Percentiles rank a stretch among this genome's conserved stretches.
Conservation (phyloP, 1,284 basidiomycete species). For the Vanrija sp. region DNA sequence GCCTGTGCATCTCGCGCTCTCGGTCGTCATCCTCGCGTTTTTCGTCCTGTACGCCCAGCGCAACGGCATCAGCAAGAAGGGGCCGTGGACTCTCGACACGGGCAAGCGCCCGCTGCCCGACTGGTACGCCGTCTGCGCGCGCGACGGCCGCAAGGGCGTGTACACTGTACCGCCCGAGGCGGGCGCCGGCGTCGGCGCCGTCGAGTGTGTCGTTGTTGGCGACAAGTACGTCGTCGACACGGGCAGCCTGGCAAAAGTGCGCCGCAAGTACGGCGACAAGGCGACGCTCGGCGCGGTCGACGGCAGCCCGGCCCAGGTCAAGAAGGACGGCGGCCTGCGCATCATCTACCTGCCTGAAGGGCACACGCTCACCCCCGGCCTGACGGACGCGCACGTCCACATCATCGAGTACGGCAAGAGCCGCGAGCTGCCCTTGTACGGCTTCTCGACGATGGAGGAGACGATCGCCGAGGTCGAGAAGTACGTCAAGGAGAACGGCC, state of each 20-base stretch:
- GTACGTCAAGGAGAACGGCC: constrained; percentile 56
- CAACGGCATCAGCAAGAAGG: constrained; percentile 4
- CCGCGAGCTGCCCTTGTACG: constrained; percentile 61
- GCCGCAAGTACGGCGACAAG: constrained; percentile 40
- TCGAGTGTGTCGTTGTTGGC: constrained; percentile 66
- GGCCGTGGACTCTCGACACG: constrained; percentile 7
- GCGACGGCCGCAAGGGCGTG: constrained; percentile 27
- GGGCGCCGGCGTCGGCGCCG: constrained; percentile 38
- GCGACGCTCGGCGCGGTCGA: constrained; percentile 30
- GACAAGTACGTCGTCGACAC: constrained; percentile 57
- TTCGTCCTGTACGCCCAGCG: constrained; percentile 35
- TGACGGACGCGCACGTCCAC: constrained; percentile 66
- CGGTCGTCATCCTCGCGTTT: constrained; percentile 33
- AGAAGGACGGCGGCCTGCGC: constrained; percentile 40
- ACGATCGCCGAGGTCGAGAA: constrained; percentile 60
- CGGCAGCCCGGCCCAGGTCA: constrained; percentile 19
- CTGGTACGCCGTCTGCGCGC: constrained; percentile 36
- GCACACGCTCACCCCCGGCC: constrained; percentile 42
- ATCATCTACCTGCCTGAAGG: constrained; percentile 38
- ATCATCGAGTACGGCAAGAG: constrained; percentile 49
- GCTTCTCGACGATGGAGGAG: constrained; percentile 58
- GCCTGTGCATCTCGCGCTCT: constrained; percentile 31
- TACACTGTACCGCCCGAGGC: constrained; percentile 30
- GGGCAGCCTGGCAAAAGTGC: constrained; percentile 56
- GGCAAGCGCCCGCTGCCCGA: constrained; percentile 19